These are phyloP conservation scores for Apiotrichum sp. DNA, from an alignment of 1,284 basidiomycete species.

Conservation along the genomic window DNA sequence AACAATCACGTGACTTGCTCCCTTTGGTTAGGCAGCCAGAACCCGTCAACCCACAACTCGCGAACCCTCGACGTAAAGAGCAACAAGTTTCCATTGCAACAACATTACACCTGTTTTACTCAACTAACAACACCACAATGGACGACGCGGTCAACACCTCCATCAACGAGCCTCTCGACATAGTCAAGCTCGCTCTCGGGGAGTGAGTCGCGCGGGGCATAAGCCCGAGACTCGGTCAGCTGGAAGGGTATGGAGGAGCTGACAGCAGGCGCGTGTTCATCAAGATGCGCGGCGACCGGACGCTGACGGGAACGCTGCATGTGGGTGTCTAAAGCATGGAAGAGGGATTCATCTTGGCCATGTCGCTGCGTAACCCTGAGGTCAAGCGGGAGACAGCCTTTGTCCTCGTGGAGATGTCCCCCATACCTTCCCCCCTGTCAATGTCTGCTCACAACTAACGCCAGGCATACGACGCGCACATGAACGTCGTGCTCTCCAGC, in stretches of 20 bases:
- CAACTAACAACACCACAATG: constrained; percentile 22
- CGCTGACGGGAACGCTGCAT: constrained; percentile 87
- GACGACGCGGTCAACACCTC: constrained; percentile 56
- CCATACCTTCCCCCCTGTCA: no score
- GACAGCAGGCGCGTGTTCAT: constrained; percentile 43
- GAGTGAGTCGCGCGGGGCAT: constrained; percentile 63
- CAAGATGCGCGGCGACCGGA: constrained; percentile 91
- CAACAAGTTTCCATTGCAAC: no score
- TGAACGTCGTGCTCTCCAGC: constrained; percentile 97
- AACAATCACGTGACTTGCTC: no score
- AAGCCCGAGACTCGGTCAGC: no score
- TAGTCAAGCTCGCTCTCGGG: constrained; percentile 89
- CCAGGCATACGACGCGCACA: constrained; percentile 98
- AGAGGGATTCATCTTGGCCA: no score
- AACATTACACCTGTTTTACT: no score
- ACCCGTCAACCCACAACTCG: no score
- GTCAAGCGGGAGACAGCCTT: no score
- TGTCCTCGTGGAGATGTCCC: no score
- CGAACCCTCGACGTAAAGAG: no score
- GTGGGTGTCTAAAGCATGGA: constrained; percentile 51
- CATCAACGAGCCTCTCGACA: constrained; percentile 95
- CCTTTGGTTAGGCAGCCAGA: no score
- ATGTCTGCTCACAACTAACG: not conserved
- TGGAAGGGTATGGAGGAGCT: not conserved
- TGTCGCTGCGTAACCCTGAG: no score